phyloP scores from a whole-genome alignment of 208 protist species.

The Crithidia fasciculata region DNA sequence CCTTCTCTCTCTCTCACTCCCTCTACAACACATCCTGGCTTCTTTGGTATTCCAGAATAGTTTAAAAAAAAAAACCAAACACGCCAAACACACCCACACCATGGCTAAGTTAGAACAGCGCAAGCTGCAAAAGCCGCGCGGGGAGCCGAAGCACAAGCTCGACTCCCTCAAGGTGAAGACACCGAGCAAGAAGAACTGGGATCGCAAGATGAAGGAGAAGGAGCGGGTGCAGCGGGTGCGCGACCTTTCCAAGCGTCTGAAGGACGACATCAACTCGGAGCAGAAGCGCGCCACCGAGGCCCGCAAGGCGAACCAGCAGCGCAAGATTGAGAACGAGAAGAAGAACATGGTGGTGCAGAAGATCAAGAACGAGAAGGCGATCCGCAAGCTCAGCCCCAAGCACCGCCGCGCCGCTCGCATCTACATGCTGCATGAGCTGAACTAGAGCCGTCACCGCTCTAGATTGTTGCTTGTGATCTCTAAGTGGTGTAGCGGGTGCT shows the following conservation, averaged over 20 bases:
- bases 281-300: constrained; percentile 74
- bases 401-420: constrained; percentile 87
- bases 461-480: not conserved
- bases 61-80: not conserved
- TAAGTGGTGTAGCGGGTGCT: not conserved
- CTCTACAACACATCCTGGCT: not conserved
- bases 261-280: constrained; percentile 88
- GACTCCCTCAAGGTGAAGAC: constrained; percentile 55
- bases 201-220: constrained; percentile 84
- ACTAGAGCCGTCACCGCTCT: constrained; percentile 16
- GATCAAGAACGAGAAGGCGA: constrained; percentile 90
- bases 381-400: constrained; percentile 90
- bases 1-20: not conserved
- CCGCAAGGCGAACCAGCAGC: constrained; percentile 82
- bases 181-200: constrained; percentile 66
- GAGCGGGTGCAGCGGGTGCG: constrained; percentile 65
- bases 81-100: not conserved
- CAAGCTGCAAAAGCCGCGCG: constrained; percentile 56
- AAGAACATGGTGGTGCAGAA: constrained; percentile 93
- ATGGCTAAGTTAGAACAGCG: constrained; percentile 80
- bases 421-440: constrained; percentile 90
- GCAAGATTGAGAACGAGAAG: constrained; percentile 86
- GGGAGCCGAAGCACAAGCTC: constrained; percentile 61
- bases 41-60: not conserved
- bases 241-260: constrained; percentile 65